Conservation (phyloP, 139 green algal genomes). For the Parachlorella kessleri region DNA sequence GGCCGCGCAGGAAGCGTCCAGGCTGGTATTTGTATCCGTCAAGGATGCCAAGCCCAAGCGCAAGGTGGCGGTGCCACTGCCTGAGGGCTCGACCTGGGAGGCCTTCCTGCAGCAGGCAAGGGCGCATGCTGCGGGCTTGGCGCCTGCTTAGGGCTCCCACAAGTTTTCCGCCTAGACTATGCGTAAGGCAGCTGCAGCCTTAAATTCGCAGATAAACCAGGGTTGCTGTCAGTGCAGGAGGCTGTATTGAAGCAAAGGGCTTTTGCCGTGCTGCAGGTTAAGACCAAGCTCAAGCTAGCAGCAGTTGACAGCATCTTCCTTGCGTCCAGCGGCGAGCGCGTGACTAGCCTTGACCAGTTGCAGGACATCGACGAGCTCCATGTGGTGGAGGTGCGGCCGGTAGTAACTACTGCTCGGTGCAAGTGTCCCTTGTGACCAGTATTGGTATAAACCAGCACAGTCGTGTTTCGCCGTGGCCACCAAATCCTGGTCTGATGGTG, state of each 20-base stretch:
- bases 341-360: slow-evolving; percentile 74
- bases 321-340: slow-evolving; percentile 72
- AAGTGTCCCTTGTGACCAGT: no score
- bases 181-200: no score
- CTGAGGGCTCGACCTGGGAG: slow-evolving; percentile 72
- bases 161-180: no score
- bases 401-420: no score
- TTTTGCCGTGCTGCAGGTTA: slow-evolving; percentile 49
- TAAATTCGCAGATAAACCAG: no score
- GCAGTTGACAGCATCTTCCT: slow-evolving; percentile 70
- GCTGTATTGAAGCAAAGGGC: no score
- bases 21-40: slow-evolving; percentile 84
- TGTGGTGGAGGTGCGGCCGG: slow-evolving; percentile 70
- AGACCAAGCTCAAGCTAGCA: slow-evolving; percentile 73
- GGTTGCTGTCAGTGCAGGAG: no score
- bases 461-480: no score
- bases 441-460: no score
- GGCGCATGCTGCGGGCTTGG: no score
- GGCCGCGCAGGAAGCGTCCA: slow-evolving; percentile 65
- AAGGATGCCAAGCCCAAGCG: slow-evolving; percentile 74
- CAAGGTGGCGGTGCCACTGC: slow-evolving; percentile 84
- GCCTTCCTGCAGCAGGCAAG: slow-evolving; percentile 71
- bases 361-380: slow-evolving; percentile 91
- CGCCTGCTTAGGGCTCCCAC: no score
- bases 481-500: no score